Evolutionary conservation across 768 basidiomycete species (phyloP).

Genomic region (Mycena rebaudengoi): DNA sequence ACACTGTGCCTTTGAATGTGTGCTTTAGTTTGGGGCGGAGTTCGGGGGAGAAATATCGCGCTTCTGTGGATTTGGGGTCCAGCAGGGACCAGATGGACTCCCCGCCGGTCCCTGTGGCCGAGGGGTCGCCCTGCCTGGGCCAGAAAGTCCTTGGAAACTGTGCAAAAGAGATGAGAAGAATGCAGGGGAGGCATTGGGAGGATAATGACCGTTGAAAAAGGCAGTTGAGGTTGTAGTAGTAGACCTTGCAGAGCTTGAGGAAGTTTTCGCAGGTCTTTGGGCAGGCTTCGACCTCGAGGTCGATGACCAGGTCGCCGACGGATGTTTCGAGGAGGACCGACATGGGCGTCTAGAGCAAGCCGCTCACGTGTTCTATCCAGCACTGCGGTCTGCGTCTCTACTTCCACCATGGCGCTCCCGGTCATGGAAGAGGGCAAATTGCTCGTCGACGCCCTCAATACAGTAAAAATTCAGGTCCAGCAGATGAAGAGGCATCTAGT

Average conservation of each 20-base stretch:
- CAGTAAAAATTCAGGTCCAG: constrained; percentile 90
- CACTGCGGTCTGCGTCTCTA: not conserved
- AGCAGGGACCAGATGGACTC: constrained; percentile 88
- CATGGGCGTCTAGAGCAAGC: constrained; percentile 55
- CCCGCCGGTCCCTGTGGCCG: constrained; percentile 93
- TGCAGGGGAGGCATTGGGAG: not conserved
- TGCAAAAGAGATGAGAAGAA: constrained; percentile 4
- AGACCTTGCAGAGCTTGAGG: constrained; percentile 95
- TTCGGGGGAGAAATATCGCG: constrained; percentile 92
- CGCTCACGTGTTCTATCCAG: not conserved
- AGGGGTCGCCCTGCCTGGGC: constrained; percentile 97
- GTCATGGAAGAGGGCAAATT: constrained; percentile 82
- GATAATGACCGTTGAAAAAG: constrained; percentile 92
- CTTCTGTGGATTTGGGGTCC: constrained; percentile 53
- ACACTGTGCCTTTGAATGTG: constrained; percentile 84
- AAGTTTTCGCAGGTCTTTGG: constrained; percentile 96
- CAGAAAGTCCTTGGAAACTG: constrained; percentile 97
- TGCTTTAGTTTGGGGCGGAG: constrained; percentile 87
- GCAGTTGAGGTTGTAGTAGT: constrained; percentile 97
- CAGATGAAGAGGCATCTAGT: constrained; percentile 96
- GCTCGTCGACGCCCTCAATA: constrained; percentile 84
- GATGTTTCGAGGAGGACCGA: constrained; percentile 98
- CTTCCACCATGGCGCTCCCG: constrained; percentile 48
- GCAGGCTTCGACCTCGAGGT: constrained; percentile 90
- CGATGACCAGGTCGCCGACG: constrained; percentile 95